Base-by-base conservation (phyloP, 2,329 filamentous ascomycete genomes). In the Colletotrichum cereale region DNA sequence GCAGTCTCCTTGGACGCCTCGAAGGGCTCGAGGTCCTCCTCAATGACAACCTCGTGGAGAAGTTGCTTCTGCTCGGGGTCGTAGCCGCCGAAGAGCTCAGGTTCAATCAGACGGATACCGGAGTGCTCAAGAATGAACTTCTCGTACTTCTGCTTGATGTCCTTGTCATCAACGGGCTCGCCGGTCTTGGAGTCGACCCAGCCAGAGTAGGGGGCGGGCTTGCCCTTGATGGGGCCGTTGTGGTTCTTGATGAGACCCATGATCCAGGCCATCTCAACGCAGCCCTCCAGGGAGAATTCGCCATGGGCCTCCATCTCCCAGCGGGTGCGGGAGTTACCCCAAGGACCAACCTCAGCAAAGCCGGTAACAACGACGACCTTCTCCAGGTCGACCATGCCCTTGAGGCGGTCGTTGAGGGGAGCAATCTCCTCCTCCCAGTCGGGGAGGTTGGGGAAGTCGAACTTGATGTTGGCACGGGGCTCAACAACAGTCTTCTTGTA, bases 241-340 rank as follows among this genome's bases (percentile, higher is more conserved):
- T 97, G 94, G 83, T 99, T 97, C 88, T 96, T 98, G 86, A 99
- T 98, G 72, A 98, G 90, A 79, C 96, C 96, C 96, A 98, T 99
- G 82, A 99, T 94, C 96, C 96, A 99, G 40, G 96, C 95, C 96
- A 99, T 99, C 84, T 99, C 96, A 72, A 99, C 92, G 78, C 96
- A 98, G 38, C 96, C 96, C 83, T 99, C 97, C 18, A 99, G 90
- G 11, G 96, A 98, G 86, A 99, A 99, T 79, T 97, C 90, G 80
- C 96, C 96, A 76, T 95, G 91, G 1, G 96, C 95, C 82, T 99
- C 96, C 96, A 99, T 99, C 86, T 99, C 96, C 96, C 96, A 99
- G 73, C 96, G 91, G 56, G 96, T 99, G 78, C 96, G 91, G 3
- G 96, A 96, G 86, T 98, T 99, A 86, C 96, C 96, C 97, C 96